Evolutionary conservation across 2,329 filamentous ascomycete species (phyloP).

Genomic region (Epichloe uncinata): DNA sequence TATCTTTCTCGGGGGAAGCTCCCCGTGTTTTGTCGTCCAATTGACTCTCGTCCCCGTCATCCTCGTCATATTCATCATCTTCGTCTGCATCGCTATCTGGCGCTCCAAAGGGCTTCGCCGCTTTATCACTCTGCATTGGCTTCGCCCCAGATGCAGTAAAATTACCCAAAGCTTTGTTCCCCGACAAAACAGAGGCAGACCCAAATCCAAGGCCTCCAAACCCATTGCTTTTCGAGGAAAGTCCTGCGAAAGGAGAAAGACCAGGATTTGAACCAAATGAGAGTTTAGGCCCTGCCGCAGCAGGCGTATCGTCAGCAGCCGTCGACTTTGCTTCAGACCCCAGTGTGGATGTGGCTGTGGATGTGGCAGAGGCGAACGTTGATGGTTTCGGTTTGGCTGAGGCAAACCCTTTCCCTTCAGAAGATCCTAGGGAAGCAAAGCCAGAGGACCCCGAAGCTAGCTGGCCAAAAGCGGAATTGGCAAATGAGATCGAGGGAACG

Average conservation of each 20-base stretch:
- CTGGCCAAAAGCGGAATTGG: constrained; percentile 53
- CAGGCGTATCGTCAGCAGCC: constrained; percentile 8
- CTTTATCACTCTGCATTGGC: constrained; percentile 41
- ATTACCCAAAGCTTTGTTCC: constrained; percentile 39
- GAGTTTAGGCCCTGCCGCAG: constrained; percentile 29
- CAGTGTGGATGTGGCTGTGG: constrained; percentile 10
- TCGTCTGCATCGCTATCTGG: constrained; percentile 49
- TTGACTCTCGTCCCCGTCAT: constrained; percentile 27
- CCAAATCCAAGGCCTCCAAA: constrained; percentile 34
- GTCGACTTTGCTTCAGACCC: not conserved
- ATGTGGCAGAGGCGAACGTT: constrained; percentile 16
- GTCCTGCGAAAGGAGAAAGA: constrained; percentile 34
- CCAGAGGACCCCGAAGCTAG: constrained; percentile 51
- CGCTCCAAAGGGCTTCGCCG: constrained; percentile 63
- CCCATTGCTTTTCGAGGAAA: constrained; percentile 27
- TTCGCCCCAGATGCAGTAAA: constrained; percentile 53
- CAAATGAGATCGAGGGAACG: constrained; percentile 50
- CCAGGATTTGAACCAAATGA: constrained; percentile 30
- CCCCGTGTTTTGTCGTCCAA: constrained; percentile 33
- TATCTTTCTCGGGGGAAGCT: constrained; percentile 38
- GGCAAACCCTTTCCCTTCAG: constrained; percentile 37
- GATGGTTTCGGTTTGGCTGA: constrained; percentile 23
- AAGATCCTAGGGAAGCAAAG: constrained; percentile 44
- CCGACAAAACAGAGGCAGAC: constrained; percentile 23
- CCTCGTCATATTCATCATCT: constrained; percentile 27